Evolutionary conservation across 1,284 basidiomycete genomes (phyloP).

Genomic region (Trichosporon ovoides): DNA sequence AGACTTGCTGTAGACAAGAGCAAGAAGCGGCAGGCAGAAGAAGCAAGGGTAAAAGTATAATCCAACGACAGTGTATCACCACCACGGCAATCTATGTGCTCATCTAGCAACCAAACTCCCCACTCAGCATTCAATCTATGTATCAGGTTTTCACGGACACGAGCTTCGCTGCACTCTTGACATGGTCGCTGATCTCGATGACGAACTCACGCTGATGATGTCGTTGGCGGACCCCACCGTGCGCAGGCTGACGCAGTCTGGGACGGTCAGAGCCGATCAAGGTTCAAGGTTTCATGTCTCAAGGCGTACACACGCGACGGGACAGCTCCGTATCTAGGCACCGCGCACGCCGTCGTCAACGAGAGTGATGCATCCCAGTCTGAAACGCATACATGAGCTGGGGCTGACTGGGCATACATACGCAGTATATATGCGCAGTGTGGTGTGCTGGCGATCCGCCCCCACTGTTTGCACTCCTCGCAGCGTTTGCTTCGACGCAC

Average conservation of each 20-base stretch:
- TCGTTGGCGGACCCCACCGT: too few relatives aligned
- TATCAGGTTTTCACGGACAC: not conserved
- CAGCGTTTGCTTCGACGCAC: too few relatives aligned
- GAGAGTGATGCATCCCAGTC: not conserved
- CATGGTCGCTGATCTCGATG: too few relatives aligned
- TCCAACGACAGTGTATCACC: not conserved
- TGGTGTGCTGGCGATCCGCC: too few relatives aligned
- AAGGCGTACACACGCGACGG: not conserved
- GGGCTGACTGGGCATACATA: not conserved
- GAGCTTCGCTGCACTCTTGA: too few relatives aligned
- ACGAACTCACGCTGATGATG: too few relatives aligned
- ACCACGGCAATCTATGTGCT: not conserved
- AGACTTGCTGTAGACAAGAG: not conserved
- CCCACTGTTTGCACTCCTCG: too few relatives aligned
- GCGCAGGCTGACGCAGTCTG: too few relatives aligned
- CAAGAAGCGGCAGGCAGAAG: not conserved
- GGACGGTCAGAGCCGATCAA: not conserved
- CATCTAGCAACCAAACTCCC: not conserved
- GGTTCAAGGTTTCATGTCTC: not conserved
- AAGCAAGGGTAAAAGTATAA: not conserved
- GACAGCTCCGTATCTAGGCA: not conserved
- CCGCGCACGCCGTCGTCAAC: not conserved
- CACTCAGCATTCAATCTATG: slow-evolving; percentile 2
- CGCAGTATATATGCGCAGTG: too few relatives aligned
- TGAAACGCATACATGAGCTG: not conserved